These are phyloP conservation scores for Calocera cornea DNA, from an alignment of 768 basidiomycete genomes.

Conservation along the genomic window DNA sequence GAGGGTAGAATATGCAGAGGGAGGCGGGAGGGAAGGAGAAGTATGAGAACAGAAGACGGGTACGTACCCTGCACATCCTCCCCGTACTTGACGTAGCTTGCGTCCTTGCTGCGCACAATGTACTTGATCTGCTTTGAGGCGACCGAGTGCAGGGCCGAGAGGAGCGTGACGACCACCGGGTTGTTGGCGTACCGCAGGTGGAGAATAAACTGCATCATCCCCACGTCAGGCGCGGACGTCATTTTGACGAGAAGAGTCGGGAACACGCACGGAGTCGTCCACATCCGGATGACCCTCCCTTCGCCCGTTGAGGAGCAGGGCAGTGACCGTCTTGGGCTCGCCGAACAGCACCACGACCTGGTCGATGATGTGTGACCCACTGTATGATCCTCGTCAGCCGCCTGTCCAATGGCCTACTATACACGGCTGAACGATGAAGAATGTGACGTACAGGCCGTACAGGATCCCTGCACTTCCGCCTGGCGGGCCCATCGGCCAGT, in stretches of 20 bases:
- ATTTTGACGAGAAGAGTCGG: not conserved
- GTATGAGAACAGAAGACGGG: not conserved
- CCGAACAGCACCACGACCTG: constrained; percentile 7
- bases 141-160: constrained; percentile 2
- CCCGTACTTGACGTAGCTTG: constrained; percentile 7
- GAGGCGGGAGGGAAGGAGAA: not conserved
- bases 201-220: not conserved
- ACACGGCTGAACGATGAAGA: too few species aligned
- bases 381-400: too few species aligned
- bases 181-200: constrained; percentile 2
- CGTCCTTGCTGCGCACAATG: not conserved
- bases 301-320: constrained; percentile 1
- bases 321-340: not conserved
- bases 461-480: constrained; percentile 7
- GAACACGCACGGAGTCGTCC: constrained; percentile 5
- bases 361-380: constrained; percentile 3
- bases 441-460: constrained; percentile 8
- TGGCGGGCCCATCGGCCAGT: constrained; percentile 1
- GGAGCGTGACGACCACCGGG: constrained; percentile 5
- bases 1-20: too few species aligned
- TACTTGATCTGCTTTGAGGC: not conserved
- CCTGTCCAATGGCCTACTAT: too few species aligned
- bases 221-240: too few species aligned
- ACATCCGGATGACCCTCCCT: constrained; percentile 6
- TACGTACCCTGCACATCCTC: constrained; percentile 6